Percentiles rank a stretch among this genome's conserved stretches.
Evolutionary conservation across 495 filamentous ascomycete genomes (phyloP).

Genomic region (Arthonia radiata): DNA sequence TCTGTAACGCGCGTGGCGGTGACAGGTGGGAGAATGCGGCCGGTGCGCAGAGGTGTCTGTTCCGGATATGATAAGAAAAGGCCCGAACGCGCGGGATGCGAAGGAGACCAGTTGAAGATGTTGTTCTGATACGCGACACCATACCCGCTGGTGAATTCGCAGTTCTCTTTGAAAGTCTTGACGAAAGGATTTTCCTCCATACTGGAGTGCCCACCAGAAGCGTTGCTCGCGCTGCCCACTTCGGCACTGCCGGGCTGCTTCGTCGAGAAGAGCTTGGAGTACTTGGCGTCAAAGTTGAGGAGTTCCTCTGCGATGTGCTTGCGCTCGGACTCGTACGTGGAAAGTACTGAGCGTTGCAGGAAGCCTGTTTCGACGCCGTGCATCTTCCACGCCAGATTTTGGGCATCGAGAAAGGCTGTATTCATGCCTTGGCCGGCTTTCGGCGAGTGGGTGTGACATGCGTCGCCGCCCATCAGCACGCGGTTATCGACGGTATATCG

Average conservation of each 20-base stretch:
- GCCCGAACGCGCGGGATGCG: slow-evolving; percentile 42
- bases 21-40: slow-evolving; percentile 46
- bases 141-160: slow-evolving; percentile 42
- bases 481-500: slow-evolving; percentile 33
- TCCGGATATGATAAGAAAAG: slow-evolving; percentile 32
- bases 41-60: slow-evolving; percentile 32
- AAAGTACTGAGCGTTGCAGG: slow-evolving; percentile 26
- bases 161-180: slow-evolving; percentile 37
- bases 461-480: slow-evolving; percentile 34
- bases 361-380: slow-evolving; percentile 30
- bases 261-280: slow-evolving; percentile 20
- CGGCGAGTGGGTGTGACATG: slow-evolving; percentile 25
- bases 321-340: slow-evolving; percentile 47
- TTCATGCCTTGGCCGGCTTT: slow-evolving; percentile 66
- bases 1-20: slow-evolving; percentile 66
- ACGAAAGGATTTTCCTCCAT: slow-evolving; percentile 35
- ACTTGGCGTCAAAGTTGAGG: slow-evolving; percentile 11
- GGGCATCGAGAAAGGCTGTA: slow-evolving; percentile 25
- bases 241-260: slow-evolving; percentile 32
- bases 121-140: slow-evolving; percentile 37
- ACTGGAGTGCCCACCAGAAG: slow-evolving; percentile 8
- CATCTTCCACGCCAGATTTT: slow-evolving; percentile 58
- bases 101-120: slow-evolving; percentile 43
- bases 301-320: slow-evolving; percentile 44
- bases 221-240: slow-evolving; percentile 22